phyloP scores from a whole-genome alignment of 2,329 filamentous ascomycete species.

The Falciphora oryzae region DNA sequence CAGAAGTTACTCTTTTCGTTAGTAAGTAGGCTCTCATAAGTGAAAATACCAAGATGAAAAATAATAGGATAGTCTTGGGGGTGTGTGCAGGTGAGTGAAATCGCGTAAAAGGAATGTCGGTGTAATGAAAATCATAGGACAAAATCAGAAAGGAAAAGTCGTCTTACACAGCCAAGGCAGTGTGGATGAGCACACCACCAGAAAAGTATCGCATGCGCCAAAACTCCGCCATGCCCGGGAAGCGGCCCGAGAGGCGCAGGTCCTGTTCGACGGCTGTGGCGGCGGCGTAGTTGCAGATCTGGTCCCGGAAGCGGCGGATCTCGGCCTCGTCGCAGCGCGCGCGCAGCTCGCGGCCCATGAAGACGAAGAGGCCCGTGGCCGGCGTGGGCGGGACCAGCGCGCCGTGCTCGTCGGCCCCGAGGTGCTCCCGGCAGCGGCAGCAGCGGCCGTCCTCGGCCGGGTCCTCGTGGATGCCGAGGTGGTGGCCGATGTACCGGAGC shows the following conservation, averaged over 20 bases:
- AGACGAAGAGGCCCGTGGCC: conserved; percentile 14
- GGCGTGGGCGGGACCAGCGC: conserved; percentile 11
- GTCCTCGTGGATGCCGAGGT: conserved; percentile 9
- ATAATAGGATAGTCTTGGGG: too few relatives aligned
- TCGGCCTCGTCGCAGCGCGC: conserved; percentile 3
- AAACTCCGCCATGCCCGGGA: conserved; percentile 14
- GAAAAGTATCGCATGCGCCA: conserved; percentile 11
- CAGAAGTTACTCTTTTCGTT: too few relatives aligned
- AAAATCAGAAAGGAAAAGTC: too few relatives aligned
- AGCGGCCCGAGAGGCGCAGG: conserved; percentile 10
- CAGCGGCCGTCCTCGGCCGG: too few relatives aligned
- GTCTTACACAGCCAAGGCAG: conserved; percentile 7
- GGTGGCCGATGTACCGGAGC: conserved; percentile 8
- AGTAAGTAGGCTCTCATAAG: too few relatives aligned
- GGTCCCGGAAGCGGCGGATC: conserved; percentile 6
- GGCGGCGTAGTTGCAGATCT: conserved; percentile 15
- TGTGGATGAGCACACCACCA: conserved; percentile 12
- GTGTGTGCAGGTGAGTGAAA: background rate
- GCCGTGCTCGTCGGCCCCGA: background rate
- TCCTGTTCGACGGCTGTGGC: conserved; percentile 14
- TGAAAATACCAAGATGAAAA: too few relatives aligned
- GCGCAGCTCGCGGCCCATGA: conserved; percentile 12
- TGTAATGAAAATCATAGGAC: too few relatives aligned
- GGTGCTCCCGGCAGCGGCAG: too few relatives aligned
- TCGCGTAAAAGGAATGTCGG: too few relatives aligned